phyloP scores from a whole-genome alignment of 1,139 yeast species.

The Yamadazyma trypodendri region DNA sequence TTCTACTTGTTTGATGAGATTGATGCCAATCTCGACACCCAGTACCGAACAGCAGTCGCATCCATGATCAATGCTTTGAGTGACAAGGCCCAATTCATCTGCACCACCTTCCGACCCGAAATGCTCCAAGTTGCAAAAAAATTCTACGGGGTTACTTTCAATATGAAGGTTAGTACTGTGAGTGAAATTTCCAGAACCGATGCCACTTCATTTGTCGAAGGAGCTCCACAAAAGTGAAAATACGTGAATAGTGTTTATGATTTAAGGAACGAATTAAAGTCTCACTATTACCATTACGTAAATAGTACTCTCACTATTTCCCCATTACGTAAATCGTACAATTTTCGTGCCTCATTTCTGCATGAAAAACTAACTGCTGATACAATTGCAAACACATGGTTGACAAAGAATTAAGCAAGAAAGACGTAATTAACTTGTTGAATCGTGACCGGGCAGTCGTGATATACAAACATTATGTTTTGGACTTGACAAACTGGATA shows the following conservation, averaged over 20 bases:
- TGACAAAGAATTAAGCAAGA: conserved; percentile 12
- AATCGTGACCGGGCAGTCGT: conserved; percentile 70
- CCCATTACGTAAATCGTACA: neutral
- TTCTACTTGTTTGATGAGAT: conserved; percentile 94
- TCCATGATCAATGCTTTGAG: conserved; percentile 67
- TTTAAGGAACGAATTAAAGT: neutral
- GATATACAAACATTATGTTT: conserved; percentile 58
- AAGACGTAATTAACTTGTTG: conserved; percentile 45
- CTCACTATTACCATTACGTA: neutral
- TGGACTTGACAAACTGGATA: conserved; percentile 71
- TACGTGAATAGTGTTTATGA: no score
- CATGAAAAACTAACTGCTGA: neutral
- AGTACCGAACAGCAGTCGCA: conserved; percentile 88
- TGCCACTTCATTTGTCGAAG: conserved; percentile 81
- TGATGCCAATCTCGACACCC: conserved; percentile 93
- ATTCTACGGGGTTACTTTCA: conserved; percentile 84
- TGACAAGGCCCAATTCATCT: conserved; percentile 77
- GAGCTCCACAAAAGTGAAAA: conserved; percentile 25
- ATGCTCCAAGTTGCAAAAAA: conserved; percentile 85
- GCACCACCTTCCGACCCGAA: conserved; percentile 95
- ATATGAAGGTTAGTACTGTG: conserved; percentile 79
- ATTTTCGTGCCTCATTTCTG: neutral
- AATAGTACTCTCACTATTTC: neutral
- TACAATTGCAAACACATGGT: neutral
- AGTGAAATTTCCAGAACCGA: conserved; percentile 67